These are phyloP conservation scores for Kwoniella shivajii DNA, from an alignment of 1,284 basidiomycete species.

Conservation along the genomic window DNA sequence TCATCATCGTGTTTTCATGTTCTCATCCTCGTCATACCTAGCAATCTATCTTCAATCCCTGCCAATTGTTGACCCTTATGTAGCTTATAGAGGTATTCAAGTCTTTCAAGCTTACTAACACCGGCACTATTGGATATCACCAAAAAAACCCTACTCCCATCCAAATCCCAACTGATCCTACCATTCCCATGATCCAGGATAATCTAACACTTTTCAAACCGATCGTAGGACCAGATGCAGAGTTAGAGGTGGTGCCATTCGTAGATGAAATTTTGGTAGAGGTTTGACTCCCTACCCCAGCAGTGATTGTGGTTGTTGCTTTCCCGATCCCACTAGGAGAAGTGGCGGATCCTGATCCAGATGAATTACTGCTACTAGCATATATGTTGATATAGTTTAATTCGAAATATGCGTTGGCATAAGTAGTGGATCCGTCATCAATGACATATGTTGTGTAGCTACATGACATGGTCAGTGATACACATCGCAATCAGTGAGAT, in stretches of 20 bases:
- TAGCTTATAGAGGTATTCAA: no score
- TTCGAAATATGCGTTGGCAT: constrained; percentile 75
- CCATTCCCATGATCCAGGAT: not conserved
- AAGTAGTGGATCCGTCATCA: constrained; percentile 61
- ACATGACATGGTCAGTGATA: constrained; percentile 47
- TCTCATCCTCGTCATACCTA: no score
- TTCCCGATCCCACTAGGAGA: constrained; percentile 3
- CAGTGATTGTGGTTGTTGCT: constrained; percentile 12
- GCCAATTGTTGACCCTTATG: no score
- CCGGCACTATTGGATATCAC: no score
- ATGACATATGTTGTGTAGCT: constrained; percentile 73
- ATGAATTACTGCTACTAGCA: constrained; percentile 19
- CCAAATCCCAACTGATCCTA: constrained; percentile 2
- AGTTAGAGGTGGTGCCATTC: not conserved
- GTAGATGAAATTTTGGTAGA: not conserved
- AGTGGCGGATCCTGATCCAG: not conserved
- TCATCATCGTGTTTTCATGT: no score
- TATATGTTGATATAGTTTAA: constrained; percentile 62
- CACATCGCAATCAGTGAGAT: no score
- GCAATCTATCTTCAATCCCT: no score
- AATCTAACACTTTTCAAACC: not conserved
- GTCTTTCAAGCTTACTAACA: no score
- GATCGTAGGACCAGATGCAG: not conserved
- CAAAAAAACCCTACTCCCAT: no score
- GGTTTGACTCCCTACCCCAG: constrained; percentile 1